phyloP scores from a whole-genome alignment of 495 filamentous ascomycete species.

The Aspergillus ostianus region DNA sequence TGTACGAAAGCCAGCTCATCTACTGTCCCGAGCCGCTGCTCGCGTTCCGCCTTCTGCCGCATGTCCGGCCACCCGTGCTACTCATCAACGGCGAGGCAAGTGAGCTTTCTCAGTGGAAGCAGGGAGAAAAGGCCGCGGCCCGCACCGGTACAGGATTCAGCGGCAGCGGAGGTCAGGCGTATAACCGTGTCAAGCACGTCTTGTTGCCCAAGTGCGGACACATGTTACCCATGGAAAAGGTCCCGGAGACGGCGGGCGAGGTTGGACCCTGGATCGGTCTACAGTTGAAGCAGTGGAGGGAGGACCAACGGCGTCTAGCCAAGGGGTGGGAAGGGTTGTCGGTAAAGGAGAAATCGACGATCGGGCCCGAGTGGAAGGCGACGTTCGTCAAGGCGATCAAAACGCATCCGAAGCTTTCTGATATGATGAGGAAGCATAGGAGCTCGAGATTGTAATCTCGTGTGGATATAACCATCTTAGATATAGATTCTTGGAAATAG shows the following conservation, averaged over 20 bases:
- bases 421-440: too few species aligned
- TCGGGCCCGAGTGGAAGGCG: constrained; percentile 44
- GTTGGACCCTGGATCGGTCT: constrained; percentile 36
- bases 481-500: too few species aligned
- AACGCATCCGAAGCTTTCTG: too few species aligned
- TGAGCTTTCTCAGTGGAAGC: constrained; percentile 42
- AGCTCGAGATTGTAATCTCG: too few species aligned
- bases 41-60: constrained; percentile 54
- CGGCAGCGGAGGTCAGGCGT: constrained; percentile 35
- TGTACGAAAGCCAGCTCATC: constrained; percentile 39
- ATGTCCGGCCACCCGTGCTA: constrained; percentile 63
- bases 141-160: constrained; percentile 28
- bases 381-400: too few species aligned
- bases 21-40: constrained; percentile 62
- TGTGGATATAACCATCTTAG: too few species aligned
- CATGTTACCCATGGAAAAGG: constrained; percentile 18
- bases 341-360: constrained; percentile 43
- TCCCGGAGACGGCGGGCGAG: constrained; percentile 6
- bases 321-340: constrained; percentile 41
- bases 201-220: constrained; percentile 14
- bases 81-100: constrained; percentile 66
- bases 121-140: constrained; percentile 17
- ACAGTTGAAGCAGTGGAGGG: constrained; percentile 54
- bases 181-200: constrained; percentile 16
- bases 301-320: constrained; percentile 51